Percentiles rank a stretch among this genome's conserved stretches.
Conservation (phyloP, 2,329 filamentous ascomycete genomes). For the Phaeosphaeria sp. region DNA sequence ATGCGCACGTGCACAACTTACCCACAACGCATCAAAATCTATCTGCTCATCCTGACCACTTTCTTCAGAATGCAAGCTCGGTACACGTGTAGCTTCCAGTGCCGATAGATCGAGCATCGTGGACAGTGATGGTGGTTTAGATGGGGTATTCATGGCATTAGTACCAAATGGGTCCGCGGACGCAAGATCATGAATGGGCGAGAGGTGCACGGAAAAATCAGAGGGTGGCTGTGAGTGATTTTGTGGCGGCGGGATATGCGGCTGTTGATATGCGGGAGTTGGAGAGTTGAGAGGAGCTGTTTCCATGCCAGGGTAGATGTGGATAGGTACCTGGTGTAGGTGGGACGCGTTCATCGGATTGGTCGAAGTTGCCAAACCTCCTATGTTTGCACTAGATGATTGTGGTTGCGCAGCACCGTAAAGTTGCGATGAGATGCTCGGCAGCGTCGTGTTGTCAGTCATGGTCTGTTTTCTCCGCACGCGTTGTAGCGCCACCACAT, state of each 20-base stretch:
- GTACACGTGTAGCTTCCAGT: conserved; percentile 41
- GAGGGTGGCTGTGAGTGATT: conserved; percentile 16
- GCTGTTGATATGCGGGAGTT: conserved; percentile 11
- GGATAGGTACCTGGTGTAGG: conserved; percentile 43
- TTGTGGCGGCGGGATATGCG: conserved; percentile 2
- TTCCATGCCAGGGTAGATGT: conserved; percentile 47
- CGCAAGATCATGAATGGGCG: conserved; percentile 36
- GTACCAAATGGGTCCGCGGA: conserved; percentile 11
- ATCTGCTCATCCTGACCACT: conserved; percentile 48
- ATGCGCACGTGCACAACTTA: background rate
- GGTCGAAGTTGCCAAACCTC: conserved; percentile 11
- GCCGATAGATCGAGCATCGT: conserved; percentile 48
- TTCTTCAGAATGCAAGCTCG: conserved; percentile 41
- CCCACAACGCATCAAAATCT: conserved; percentile 51
- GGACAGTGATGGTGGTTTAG: conserved; percentile 36
- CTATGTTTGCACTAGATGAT: conserved; percentile 7
- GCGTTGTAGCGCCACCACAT: conserved; percentile 44
- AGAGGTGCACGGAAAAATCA: conserved; percentile 39
- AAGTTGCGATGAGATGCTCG: conserved; percentile 43
- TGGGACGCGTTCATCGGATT: conserved; percentile 26
- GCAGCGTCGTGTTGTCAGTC: conserved; percentile 28
- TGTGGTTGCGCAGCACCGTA: conserved; percentile 29
- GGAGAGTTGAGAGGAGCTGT: conserved; percentile 26
- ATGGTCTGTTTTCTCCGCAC: conserved; percentile 33
- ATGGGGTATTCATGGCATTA: conserved; percentile 15